Evolutionary conservation across 345 rosid genomes (phyloP), one percentile per base, ranked within the genome.

Genomic region (Ailanthus altissimus): DNA sequence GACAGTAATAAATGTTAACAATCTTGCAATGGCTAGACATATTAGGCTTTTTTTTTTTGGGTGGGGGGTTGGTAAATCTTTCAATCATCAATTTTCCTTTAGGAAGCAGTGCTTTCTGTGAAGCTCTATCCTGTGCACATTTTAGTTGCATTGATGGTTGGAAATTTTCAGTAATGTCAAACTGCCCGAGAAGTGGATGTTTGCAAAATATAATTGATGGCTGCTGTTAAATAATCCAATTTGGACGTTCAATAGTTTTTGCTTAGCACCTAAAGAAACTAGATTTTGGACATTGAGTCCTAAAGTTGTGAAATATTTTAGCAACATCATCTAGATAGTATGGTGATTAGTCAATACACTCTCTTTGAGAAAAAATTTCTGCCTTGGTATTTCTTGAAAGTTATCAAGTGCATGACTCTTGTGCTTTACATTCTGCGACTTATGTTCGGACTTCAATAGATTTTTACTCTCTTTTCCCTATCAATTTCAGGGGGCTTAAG

Each of bases 401-500:
- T 71, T 38, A 61, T 43, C 32, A 53, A 49, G 42, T 74, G 58
- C 46, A 66, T 13, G 57, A 63, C 25, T 58, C 6, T 58, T 45
- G 53, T 42, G 8, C 79, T 20, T 23, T 36, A 58, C 63, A 25
- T 54, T 67, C 40, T 72, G 72, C 61, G 32, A 38, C 40, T 57
- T 18, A 25, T 25, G n/a, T 64, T 42, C n/a, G 64, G 65, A 54
- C 21, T 67, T 64, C 28, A 79, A 13, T 53, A 73, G 63, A 36
- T 40, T 71, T 66, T 15, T 78, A 46, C 40, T 72, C 40, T 60
- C 75, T 57, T 61, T 71, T 68, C 46, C 26, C 58, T 53, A 20
- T 18, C 53, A 68, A 77, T 78, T 81, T 85, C 83, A 96, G 99
- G 97, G 87, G 97, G 85, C 94, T 96, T 42, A 93, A 93, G 80